Evolutionary conservation across 805 yeast species (phyloP), one percentile per base, ranked within the genome.

Genomic region (Metschnikowia vanudenii): DNA sequence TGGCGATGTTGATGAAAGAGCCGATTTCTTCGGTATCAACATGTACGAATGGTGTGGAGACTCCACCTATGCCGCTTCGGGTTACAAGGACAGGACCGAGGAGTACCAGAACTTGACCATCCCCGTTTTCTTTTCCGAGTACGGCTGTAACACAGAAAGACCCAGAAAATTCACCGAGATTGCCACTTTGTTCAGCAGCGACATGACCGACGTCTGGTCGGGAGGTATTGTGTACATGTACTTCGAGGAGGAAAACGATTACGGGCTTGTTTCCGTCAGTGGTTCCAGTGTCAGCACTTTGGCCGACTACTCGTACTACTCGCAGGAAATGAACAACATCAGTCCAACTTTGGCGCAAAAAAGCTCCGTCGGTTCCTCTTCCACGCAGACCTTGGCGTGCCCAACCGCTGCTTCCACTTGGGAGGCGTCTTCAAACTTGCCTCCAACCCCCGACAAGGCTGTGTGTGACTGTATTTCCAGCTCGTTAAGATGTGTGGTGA

Each of bases 211-310:
- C 59, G 91, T 88, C 43, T 89, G 95, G 94, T 87, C 95, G 35
- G 96, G 96, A 63, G 96, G 96, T 68, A 86, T 88, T 58, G 92
- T 87, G 44, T 88, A 89, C 77, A 87, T 87, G 94, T 88, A 87
- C 72, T 86, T 84, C 65, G 81, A 89, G 73, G 96, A 88, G 69
- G 82, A 68, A 39, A 89, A 89, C 69, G 66, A 86, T 55, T 88
- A 88, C 63, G 96, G 96, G 51, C 76, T 88, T 51, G 95, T 88
- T 20, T 60, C 82, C 28, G 69, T 85, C 40, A 60, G 58, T 20
- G 68, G 69, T 37, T 76, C 69, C 59, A 50, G 52, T 14, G 89
- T 85, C 44, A 67, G 74, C 19, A 85, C 91, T 6, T 62, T 84
- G 57, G 69, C 60, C 5, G 94, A 86, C 69, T 86, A 72, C 74